Evolutionary conservation across 805 yeast species (phyloP).

Genomic region (Wickerhamia fluorescens): DNA sequence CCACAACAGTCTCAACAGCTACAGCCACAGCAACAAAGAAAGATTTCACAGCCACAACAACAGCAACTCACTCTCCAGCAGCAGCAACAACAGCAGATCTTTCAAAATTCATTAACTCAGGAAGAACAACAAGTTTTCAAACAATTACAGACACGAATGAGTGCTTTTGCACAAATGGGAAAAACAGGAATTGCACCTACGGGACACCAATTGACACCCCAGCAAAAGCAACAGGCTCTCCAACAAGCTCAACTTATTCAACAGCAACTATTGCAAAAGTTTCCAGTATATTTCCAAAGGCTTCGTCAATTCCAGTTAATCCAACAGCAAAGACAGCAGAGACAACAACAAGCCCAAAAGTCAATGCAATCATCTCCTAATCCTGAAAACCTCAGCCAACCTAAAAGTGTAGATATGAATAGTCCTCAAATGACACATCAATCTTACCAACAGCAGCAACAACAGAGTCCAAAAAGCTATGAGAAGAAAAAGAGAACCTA

Average conservation of each 20-base stretch:
- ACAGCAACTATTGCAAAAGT: conserved; percentile 21
- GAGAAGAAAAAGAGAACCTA: not conserved
- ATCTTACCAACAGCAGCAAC: conserved; percentile 2
- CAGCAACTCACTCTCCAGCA: conserved; percentile 14
- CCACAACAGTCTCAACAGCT: conserved; percentile 12
- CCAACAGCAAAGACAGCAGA: conserved; percentile 17
- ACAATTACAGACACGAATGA: conserved; percentile 33
- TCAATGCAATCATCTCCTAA: not conserved
- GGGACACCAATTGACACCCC: conserved; percentile 32
- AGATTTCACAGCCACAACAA: conserved; percentile 2
- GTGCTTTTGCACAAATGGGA: conserved; percentile 35
- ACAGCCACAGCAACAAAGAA: conserved; percentile 8
- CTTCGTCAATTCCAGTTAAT: conserved; percentile 19
- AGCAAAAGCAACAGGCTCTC: conserved; percentile 38
- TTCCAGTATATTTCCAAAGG: conserved; percentile 20
- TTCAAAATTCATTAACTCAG: conserved; percentile 32
- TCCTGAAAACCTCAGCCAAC: not conserved
- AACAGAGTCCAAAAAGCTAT: not conserved
- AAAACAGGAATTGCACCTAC: conserved; percentile 38
- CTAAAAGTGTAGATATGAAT: not conserved
- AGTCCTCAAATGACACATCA: conserved; percentile 1
- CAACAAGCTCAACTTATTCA: conserved; percentile 32
- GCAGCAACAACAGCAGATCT: conserved; percentile 40
- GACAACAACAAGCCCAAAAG: conserved; percentile 9
- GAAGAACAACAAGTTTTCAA: conserved; percentile 37